These are phyloP conservation scores for Papiliotrema fonsecae DNA, from an alignment of 1,284 basidiomycete genomes.

Conservation along the genomic window DNA sequence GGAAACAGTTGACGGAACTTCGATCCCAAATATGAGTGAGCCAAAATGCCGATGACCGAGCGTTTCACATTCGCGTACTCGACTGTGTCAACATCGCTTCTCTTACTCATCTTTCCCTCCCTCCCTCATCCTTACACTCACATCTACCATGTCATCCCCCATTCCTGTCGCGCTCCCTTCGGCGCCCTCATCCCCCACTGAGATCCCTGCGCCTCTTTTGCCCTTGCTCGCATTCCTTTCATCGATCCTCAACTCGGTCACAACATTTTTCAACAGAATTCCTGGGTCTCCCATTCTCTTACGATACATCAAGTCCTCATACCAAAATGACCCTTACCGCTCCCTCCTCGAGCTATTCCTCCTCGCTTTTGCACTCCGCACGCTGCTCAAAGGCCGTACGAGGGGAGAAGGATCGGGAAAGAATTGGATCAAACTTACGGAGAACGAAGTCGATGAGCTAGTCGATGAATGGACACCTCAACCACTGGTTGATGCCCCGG, in stretches of 20 bases:
- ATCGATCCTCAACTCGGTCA: constrained; percentile 21
- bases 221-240: constrained; percentile 35
- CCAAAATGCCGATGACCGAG: not conserved
- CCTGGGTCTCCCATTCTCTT: constrained; percentile 86
- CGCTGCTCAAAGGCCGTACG: constrained; percentile 82
- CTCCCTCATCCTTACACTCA: not conserved
- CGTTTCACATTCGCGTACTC: not conserved
- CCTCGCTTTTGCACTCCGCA: constrained; percentile 81
- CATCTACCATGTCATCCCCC: not conserved
- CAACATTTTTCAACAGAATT: constrained; percentile 49
- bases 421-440: constrained; percentile 83
- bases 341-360: constrained; percentile 87
- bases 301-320: constrained; percentile 77
- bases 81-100: not conserved
- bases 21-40: too few species aligned
- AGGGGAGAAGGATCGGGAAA: constrained; percentile 78
- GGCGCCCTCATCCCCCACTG: constrained; percentile 8
- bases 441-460: constrained; percentile 95
- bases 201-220: constrained; percentile 40
- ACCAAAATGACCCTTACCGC: constrained; percentile 85
- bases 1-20: too few species aligned
- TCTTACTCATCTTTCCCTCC: not conserved
- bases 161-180: not conserved
- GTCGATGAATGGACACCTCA: constrained; percentile 94
- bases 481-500: constrained; percentile 60